phyloP scores from a whole-genome alignment of 345 rosid genomes.

The Hibiscus syriacus region DNA sequence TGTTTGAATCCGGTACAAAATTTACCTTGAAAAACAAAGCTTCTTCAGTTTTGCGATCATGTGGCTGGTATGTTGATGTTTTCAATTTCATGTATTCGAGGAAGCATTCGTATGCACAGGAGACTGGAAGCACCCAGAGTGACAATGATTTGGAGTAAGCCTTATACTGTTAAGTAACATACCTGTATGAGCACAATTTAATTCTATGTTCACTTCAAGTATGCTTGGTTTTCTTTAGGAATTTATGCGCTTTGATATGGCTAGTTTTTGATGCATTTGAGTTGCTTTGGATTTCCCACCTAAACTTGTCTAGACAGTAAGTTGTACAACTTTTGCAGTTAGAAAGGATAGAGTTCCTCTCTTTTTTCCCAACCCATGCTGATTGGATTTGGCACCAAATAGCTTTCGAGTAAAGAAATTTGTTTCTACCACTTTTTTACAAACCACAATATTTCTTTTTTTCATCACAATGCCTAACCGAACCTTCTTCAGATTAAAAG shows the following conservation, averaged over 20 bases:
- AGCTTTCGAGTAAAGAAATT: not conserved
- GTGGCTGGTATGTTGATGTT: constrained; percentile 64
- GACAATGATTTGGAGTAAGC: constrained; percentile 58
- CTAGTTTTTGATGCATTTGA: not conserved
- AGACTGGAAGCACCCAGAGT: constrained; percentile 26
- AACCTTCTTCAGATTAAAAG: not conserved
- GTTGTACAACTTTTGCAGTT: too few relatives aligned
- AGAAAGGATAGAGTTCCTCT: not conserved
- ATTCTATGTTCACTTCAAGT: not conserved
- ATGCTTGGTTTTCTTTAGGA: not conserved
- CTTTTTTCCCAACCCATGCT: not conserved
- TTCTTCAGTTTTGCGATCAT: constrained; percentile 45
- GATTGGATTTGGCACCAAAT: not conserved
- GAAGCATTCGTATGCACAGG: constrained; percentile 42
- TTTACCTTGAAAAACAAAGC: constrained; percentile 50
- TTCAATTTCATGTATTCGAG: constrained; percentile 47
- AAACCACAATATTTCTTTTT: not conserved
- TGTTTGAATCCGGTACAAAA: constrained; percentile 1
- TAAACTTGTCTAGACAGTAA: not conserved
- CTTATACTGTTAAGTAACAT: not conserved
- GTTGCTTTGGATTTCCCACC: not conserved
- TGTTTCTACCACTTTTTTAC: not conserved
- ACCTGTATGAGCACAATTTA: not conserved
- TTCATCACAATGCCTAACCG: not conserved
- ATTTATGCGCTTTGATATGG: not conserved